Base-by-base conservation (phyloP, 176 grass and related monocot species). In the Oryza longistaminata region DNA sequence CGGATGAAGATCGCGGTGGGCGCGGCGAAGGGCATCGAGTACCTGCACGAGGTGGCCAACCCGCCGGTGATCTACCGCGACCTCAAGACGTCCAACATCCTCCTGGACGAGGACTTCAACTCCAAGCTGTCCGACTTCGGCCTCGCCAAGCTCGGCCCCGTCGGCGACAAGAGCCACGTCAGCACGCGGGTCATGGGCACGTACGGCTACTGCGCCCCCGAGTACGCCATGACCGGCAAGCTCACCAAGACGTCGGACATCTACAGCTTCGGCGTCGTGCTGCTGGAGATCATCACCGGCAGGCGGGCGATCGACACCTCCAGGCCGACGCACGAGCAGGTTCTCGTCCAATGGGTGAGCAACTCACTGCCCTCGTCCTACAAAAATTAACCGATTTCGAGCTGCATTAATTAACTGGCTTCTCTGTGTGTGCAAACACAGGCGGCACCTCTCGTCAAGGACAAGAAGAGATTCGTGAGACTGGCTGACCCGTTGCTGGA, bases 211-310 rank as follows among this genome's bases (percentile, higher is more conserved):
- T 94, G 95, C 74, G 95, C 95, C 17, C 92, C 95, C 17, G 95
- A 94, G 87, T 94, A 97, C 75, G 95, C 92, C 70, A 86, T 93
- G 79, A 94, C 92, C 12, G 95, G 95, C 25, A 87, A 90, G 80
- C 86, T 97, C 62, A 93, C 95, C 31, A 97, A 94, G 87, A 93
- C 90, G 87, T 97, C 95, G 3, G 95, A 97, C 84, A 84, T 97
- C n/a, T 97, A 97, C 84, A 97, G 95, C 83, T 97, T 94, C 77
- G 92, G 95, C 42, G 92, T 97, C 52, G 85, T 97, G 64, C 81
- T 97, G 45, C 86, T 97, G 11, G 95, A 97, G 87, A 75, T 97
- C 71, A 93, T 97, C 84, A 97, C 90, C 37, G 92, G 95, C 42
- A 91, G 95, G 85, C 86, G 78, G 66, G 95, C 92, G 10, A 91